These are phyloP conservation scores for Vitis amurensis DNA, from an alignment of 164 flowering plant species.

Conservation along the genomic window DNA sequence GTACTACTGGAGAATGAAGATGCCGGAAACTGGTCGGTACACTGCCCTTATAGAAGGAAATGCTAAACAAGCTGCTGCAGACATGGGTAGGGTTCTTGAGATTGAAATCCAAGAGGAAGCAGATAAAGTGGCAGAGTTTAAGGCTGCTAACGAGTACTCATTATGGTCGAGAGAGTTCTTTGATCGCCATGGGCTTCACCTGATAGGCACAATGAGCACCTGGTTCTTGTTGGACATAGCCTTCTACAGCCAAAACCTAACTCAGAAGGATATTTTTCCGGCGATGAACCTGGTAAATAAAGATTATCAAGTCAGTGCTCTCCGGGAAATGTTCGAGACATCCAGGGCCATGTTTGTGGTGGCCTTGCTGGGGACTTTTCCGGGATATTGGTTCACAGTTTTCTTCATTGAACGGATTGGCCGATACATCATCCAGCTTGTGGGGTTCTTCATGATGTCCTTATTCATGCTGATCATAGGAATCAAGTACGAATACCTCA, in stretches of 20 bases:
- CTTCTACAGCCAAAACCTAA: conserved; percentile 43
- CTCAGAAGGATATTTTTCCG: conserved; percentile 49
- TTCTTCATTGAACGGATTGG: conserved; percentile 41
- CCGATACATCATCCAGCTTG: conserved; percentile 36
- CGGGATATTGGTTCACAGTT: conserved; percentile 60
- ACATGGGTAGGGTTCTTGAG: conserved; percentile 55
- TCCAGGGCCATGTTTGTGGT: conserved; percentile 44
- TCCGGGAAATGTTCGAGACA: conserved; percentile 34
- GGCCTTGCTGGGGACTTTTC: conserved; percentile 43
- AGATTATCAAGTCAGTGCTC: conserved; percentile 22
- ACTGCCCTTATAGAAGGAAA: conserved; percentile 51
- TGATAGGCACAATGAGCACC: conserved; percentile 42
- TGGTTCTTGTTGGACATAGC: conserved; percentile 47
- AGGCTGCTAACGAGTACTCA: conserved; percentile 26
- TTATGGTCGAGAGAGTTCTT: conserved; percentile 37
- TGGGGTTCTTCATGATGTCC: conserved; percentile 53
- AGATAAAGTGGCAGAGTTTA: conserved; percentile 41
- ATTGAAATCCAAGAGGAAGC: conserved; percentile 43
- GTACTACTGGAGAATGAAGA: conserved; percentile 56
- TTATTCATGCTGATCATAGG: conserved; percentile 42
- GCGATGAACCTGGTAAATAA: conserved; percentile 24
- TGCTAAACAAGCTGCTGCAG: conserved; percentile 45
- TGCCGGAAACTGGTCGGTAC: conserved; percentile 61
- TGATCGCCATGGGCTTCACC: conserved; percentile 37
- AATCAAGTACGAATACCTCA: conserved; percentile 39